Percentiles rank a stretch among this genome's conserved stretches.
phyloP scores from a whole-genome alignment of 2,329 filamentous ascomycete species.

The Penicillium digitatum region DNA sequence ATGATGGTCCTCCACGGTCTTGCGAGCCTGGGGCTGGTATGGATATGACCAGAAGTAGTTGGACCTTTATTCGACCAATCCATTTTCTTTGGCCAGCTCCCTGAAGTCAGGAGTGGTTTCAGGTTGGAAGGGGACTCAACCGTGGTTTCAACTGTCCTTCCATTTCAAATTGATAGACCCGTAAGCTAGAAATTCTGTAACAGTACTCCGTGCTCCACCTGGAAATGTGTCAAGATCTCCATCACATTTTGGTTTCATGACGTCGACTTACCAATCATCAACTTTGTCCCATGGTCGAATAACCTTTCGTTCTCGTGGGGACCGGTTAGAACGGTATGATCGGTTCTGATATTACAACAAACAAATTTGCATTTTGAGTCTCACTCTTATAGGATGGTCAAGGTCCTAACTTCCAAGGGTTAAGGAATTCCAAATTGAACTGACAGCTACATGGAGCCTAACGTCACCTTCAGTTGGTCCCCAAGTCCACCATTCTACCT shows the following conservation, averaged over 20 bases:
- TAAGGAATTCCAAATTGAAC: neutral
- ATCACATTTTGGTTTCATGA: conserved; percentile 10
- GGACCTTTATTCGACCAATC: too few species aligned
- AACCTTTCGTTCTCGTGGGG: too few species aligned
- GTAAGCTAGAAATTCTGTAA: conserved; percentile 10
- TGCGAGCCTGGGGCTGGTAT: neutral
- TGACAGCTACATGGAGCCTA: neutral
- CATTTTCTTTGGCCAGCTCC: too few species aligned
- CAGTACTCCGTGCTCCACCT: neutral
- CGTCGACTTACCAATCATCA: conserved; percentile 2
- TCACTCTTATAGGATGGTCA: neutral
- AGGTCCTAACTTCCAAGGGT: neutral
- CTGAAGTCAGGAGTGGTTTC: neutral
- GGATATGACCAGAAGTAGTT: neutral
- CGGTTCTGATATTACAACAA: neutral
- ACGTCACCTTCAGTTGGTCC: neutral
- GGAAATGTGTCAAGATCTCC: conserved; percentile 6
- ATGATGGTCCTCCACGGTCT: neutral
- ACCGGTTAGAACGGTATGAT: conserved; percentile 3
- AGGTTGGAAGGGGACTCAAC: neutral
- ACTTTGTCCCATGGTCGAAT: neutral
- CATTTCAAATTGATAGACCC: conserved; percentile 4
- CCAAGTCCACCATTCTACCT: neutral
- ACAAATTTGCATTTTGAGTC: neutral
- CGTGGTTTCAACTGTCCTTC: neutral